Percentiles rank a stretch among this genome's conserved stretches.
Evolutionary conservation across 768 basidiomycete genomes (phyloP).

Genomic region (Leccinum obscurum): DNA sequence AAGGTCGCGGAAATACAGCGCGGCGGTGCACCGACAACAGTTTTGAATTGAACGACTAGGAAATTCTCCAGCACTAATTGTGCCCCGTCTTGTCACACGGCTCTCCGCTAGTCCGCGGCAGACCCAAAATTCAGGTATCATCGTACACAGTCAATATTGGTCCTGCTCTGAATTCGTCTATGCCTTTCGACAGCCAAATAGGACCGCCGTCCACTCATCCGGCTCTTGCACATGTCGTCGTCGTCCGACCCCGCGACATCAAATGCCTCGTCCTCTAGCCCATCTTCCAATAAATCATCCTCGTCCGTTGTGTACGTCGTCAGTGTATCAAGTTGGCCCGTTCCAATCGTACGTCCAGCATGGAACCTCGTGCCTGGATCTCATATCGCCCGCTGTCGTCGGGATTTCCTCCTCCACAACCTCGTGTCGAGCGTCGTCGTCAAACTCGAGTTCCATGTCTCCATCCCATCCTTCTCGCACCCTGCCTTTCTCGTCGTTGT

Average conservation of each 20-base stretch:
- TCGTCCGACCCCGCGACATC: conserved; percentile 2
- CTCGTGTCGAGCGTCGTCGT: conserved; percentile 16
- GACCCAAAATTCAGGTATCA: background rate
- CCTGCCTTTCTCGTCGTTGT: too few relatives aligned
- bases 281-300: too few relatives aligned
- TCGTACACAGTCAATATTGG: background rate
- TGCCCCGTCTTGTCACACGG: conserved; percentile 2
- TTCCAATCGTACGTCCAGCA: conserved; percentile 43
- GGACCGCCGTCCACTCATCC: conserved; percentile 35
- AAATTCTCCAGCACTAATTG: background rate
- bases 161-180: conserved; percentile 26
- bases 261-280: too few relatives aligned
- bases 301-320: too few relatives aligned
- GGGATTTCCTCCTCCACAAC: conserved; percentile 25
- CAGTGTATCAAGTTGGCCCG: conserved; percentile 29
- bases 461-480: conserved; percentile 15
- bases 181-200: conserved; percentile 61
- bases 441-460: conserved; percentile 34
- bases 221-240: conserved; percentile 14
- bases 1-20: conserved; percentile 2
- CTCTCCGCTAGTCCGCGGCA: background rate
- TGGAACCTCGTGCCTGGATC: conserved; percentile 48
- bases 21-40: background rate
- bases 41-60: background rate
- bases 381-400: conserved; percentile 63